These are phyloP conservation scores for Cymbopogon flexuosus DNA, from an alignment of 202 grass and related monocot species.

Conservation along the genomic window DNA sequence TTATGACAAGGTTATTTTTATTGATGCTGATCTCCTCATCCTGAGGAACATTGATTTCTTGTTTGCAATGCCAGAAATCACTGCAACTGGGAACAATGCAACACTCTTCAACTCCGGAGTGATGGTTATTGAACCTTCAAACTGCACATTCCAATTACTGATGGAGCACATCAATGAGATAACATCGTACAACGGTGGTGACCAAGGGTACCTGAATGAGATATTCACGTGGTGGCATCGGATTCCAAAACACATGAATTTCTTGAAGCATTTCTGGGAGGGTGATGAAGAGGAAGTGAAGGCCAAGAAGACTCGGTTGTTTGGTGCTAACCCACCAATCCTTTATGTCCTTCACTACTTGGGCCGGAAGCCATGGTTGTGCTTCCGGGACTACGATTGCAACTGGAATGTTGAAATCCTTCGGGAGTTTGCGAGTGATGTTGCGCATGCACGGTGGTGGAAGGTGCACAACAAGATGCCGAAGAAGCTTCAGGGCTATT, in stretches of 20 bases:
- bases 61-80: slow-evolving; percentile 88
- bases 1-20: slow-evolving; percentile 97
- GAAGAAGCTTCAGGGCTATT: slow-evolving; percentile 63
- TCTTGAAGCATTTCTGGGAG: slow-evolving; percentile 97
- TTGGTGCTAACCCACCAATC: slow-evolving; percentile 60
- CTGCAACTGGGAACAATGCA: slow-evolving; percentile 78
- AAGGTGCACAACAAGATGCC: slow-evolving; percentile 78
- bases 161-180: slow-evolving; percentile 95
- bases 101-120: slow-evolving; percentile 95
- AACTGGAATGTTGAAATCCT: slow-evolving; percentile 75
- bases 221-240: slow-evolving; percentile 98
- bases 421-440: slow-evolving; percentile 70
- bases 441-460: slow-evolving; percentile 84
- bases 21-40: slow-evolving; percentile 88
- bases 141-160: slow-evolving; percentile 83
- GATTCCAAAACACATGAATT: slow-evolving; percentile 85
- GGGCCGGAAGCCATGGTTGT: slow-evolving; percentile 77
- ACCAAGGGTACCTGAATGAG: slow-evolving; percentile 90
- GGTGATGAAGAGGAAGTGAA: slow-evolving; percentile 76
- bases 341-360: slow-evolving; percentile 86
- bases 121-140: slow-evolving; percentile 88
- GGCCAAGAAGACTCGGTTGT: slow-evolving; percentile 67
- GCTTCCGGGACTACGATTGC: slow-evolving; percentile 91
- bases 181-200: slow-evolving; percentile 79
- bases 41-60: slow-evolving; percentile 89